phyloP scores from a whole-genome alignment of 371 early-diverging fungal species.

The Circinella minor region DNA sequence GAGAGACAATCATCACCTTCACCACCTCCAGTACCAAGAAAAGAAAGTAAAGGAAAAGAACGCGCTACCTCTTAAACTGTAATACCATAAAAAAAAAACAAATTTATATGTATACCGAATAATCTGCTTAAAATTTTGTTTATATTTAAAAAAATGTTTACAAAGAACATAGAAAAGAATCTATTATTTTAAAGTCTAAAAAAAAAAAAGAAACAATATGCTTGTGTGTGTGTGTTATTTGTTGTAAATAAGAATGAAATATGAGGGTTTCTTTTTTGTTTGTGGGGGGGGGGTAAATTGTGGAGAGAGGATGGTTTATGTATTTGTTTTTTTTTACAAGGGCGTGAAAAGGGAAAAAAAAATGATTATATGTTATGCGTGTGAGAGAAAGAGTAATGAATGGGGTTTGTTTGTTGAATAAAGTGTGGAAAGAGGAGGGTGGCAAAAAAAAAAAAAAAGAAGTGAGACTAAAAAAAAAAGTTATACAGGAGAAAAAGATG shows the following conservation, averaged over 20 bases:
- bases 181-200: conserved; percentile 1
- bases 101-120: conserved; percentile 6
- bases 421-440: no score
- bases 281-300: neutral
- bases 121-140: neutral
- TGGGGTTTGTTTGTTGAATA: neutral
- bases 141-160: conserved; percentile 10
- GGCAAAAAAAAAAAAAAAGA: no score
- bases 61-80: conserved; percentile 14
- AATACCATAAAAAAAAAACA: neutral
- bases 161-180: conserved; percentile 11
- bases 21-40: neutral
- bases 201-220: neutral
- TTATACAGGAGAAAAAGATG: neutral
- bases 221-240: neutral
- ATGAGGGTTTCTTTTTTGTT: no score
- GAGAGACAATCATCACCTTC: neutral
- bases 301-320: neutral
- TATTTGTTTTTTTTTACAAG: neutral
- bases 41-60: conserved; percentile 22
- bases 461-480: neutral
- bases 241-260: neutral
- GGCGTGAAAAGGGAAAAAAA: neutral
- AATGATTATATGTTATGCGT: neutral
- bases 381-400: neutral